A percentile compares a stretch with the other conserved stretches of the same genome.
Evolutionary conservation across 192 early-diverging fungal genomes (phyloP).

Genomic region (Diversispora epigaea): DNA sequence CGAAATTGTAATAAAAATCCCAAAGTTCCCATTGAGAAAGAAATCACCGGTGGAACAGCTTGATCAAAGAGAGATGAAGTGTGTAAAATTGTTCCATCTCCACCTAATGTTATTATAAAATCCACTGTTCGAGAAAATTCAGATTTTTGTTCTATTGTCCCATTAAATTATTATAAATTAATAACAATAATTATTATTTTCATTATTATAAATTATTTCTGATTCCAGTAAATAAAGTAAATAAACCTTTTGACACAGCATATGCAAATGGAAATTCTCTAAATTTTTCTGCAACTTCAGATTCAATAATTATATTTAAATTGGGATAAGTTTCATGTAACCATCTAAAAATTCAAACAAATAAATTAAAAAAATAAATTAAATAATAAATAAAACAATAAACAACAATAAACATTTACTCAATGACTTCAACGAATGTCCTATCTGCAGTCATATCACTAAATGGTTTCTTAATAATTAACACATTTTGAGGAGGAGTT

Average conservation of each 20-base stretch:
- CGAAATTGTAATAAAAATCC: slow-evolving; percentile 89
- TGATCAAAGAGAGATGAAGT: slow-evolving; percentile 76
- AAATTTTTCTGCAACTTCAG: slow-evolving; percentile 59
- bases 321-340: slow-evolving; percentile 61
- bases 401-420: slow-evolving; percentile 36
- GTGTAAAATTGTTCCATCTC: slow-evolving; percentile 91
- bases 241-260: slow-evolving; percentile 49
- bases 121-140: slow-evolving; percentile 75
- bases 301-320: slow-evolving; percentile 71
- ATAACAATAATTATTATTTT: not conserved
- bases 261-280: slow-evolving; percentile 53
- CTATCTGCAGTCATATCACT: slow-evolving; percentile 55
- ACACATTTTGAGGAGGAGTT: slow-evolving; percentile 64
- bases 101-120: slow-evolving; percentile 89
- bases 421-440: slow-evolving; percentile 65
- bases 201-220: not conserved
- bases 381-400: not conserved
- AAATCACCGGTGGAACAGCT: slow-evolving; percentile 82
- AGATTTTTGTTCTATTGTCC: slow-evolving; percentile 36
- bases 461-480: slow-evolving; percentile 81
- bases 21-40: slow-evolving; percentile 90
- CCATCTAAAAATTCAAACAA: slow-evolving; percentile 51
- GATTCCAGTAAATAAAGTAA: not conserved
- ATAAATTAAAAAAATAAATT: not conserved
- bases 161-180: not conserved